Percentiles rank a stretch among this genome's conserved stretches.
Conservation (phyloP, 163 green algal species). For the Volvox carteri region DNA sequence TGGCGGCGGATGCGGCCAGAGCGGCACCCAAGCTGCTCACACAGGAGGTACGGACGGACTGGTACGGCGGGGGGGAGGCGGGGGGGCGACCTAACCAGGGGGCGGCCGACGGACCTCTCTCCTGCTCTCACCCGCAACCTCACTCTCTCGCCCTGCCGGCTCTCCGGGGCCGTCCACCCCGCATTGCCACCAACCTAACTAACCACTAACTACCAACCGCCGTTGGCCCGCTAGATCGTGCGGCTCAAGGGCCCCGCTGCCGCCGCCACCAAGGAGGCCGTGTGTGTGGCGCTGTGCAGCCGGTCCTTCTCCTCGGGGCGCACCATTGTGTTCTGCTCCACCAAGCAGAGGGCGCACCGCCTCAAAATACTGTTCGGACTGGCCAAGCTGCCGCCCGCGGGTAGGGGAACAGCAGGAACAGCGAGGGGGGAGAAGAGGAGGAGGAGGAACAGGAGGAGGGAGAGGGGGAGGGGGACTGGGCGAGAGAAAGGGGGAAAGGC, state of each 20-base stretch:
- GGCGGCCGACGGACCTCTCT: too few relatives aligned
- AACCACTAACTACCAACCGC: too few relatives aligned
- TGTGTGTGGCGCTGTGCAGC: slow-evolving; percentile 89
- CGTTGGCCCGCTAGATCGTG: slow-evolving; percentile 44
- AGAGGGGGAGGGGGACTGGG: neutral
- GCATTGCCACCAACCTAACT: too few relatives aligned
- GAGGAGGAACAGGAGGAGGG: neutral
- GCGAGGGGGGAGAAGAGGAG: neutral
- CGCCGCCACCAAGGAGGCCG: slow-evolving; percentile 87
- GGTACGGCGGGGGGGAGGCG: slow-evolving; percentile 69
- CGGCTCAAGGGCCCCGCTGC: slow-evolving; percentile 54
- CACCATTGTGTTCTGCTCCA: slow-evolving; percentile 94
- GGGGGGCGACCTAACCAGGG: slow-evolving; percentile 82
- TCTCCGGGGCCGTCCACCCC: too few relatives aligned
- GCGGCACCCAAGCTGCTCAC: slow-evolving; percentile 81
- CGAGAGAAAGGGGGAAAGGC: too few relatives aligned
- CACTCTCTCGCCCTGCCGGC: too few relatives aligned
- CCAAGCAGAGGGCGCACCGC: slow-evolving; percentile 93
- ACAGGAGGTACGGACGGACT: slow-evolving; percentile 92
- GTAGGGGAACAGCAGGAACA: too few relatives aligned
- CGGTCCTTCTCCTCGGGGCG: slow-evolving; percentile 81
- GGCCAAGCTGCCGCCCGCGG: slow-evolving; percentile 80
- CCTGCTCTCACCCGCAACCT: too few relatives aligned
- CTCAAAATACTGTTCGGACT: slow-evolving; percentile 97
- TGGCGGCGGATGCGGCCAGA: slow-evolving; percentile 90